Evolutionary conservation across 2,329 filamentous ascomycete genomes (phyloP).

Genomic region (Rasamsonia emersonii): DNA sequence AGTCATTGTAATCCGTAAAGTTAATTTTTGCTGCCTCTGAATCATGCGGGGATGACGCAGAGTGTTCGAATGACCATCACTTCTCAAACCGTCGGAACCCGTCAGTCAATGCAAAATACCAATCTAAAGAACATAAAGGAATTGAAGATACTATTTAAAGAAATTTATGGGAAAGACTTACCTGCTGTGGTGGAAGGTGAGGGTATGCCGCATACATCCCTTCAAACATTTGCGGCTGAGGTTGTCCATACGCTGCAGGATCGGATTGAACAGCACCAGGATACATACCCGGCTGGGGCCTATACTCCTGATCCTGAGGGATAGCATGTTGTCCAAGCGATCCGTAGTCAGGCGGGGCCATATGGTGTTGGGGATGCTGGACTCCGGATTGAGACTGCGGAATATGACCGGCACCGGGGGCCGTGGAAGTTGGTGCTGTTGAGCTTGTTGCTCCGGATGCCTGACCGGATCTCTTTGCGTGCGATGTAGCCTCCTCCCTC

Average conservation of each 20-base stretch:
- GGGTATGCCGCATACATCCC: conserved; percentile 75
- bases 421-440: conserved; percentile 24
- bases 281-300: conserved; percentile 72
- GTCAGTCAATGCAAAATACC: too few relatives aligned
- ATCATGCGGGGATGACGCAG: too few relatives aligned
- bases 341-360: conserved; percentile 50
- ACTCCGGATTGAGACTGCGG: conserved; percentile 38
- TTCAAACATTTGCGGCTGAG: conserved; percentile 69
- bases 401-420: conserved; percentile 27
- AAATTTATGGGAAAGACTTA: conserved; percentile 36
- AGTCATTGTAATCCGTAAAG: too few relatives aligned
- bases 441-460: conserved; percentile 42
- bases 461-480: conserved; percentile 64
- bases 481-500: conserved; percentile 80
- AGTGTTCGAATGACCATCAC: too few relatives aligned
- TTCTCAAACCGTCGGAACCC: too few relatives aligned
- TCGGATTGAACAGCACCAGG: conserved; percentile 67
- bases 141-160: conserved; percentile 5
- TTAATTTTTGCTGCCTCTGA: too few relatives aligned
- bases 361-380: conserved; percentile 47
- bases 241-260: conserved; percentile 65
- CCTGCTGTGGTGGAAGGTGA: conserved; percentile 73
- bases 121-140: conserved; percentile 1
- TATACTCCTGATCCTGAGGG: conserved; percentile 66
- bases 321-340: conserved; percentile 55